These are phyloP conservation scores for Polytrichum commune DNA, from an alignment of 225 moss, liverwort and hornwort genomes.

Conservation along the genomic window DNA sequence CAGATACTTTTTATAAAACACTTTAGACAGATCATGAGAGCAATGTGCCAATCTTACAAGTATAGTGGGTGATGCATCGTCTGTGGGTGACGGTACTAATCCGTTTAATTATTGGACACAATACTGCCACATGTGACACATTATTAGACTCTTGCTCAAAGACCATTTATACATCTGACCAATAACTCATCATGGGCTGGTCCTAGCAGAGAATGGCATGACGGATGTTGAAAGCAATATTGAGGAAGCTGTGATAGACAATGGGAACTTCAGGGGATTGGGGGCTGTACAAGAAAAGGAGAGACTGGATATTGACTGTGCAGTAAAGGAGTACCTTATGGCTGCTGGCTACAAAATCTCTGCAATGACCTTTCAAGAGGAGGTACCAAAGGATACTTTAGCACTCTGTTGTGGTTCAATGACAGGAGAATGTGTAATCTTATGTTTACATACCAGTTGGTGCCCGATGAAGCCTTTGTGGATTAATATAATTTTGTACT, in stretches of 20 bases:
- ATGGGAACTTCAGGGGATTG: constrained; percentile 44
- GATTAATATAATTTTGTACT: too few species aligned
- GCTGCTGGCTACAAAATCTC: constrained; percentile 81
- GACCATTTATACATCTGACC: neutral
- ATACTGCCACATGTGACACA: neutral
- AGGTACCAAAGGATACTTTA: constrained; percentile 37
- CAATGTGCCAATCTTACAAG: too few species aligned
- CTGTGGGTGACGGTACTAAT: too few species aligned
- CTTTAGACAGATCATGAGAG: too few species aligned
- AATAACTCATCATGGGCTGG: neutral
- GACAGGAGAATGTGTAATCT: too few species aligned
- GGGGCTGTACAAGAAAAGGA: constrained; percentile 73
- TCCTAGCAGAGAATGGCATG: constrained; percentile 34
- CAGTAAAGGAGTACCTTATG: constrained; percentile 87
- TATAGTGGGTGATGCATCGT: too few species aligned
- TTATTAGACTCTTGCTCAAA: neutral
- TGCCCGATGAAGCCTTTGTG: too few species aligned
- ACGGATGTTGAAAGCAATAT: constrained; percentile 25
- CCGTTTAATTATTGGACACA: too few species aligned
- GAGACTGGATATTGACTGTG: constrained; percentile 74
- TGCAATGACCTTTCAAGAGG: constrained; percentile 94
- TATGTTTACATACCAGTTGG: too few species aligned
- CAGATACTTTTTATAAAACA: too few species aligned
- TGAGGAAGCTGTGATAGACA: constrained; percentile 26
- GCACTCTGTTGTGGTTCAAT: neutral